Base-by-base conservation (phyloP, 768 basidiomycete genomes). In the Trametes maxima region DNA sequence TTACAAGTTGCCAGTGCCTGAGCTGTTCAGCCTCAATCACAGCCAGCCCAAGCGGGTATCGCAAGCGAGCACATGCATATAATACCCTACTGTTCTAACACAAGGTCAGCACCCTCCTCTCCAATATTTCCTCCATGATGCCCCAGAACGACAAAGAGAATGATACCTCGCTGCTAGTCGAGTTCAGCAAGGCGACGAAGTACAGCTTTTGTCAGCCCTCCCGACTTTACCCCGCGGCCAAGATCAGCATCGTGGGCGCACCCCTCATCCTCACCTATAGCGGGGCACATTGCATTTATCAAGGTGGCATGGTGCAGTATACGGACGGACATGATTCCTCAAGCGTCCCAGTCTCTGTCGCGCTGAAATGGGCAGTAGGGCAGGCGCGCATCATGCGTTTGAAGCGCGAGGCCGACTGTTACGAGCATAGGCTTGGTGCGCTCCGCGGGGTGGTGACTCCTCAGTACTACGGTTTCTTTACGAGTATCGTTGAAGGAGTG, bases 391-490 rank as follows among this genome's bases (percentile, higher is more conserved):
- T 77, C 17, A 58, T 67, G 10, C 62, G 59, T 6, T 65, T 79
- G 16, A 49, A 63, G 21, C 66, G 66, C 6, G 80, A 82, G 59
- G 72, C 71, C 10, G 63, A 65, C 7, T 62, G 79, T 19, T 80
- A 80, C 64, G 63, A 69, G 57, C 68, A 70, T 12, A 65, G 73
- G 16, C 72, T 80, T 25, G 49, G 55, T 19, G 55, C 57, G 16
- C 68, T 80, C 3, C 79, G 79, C 53, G 79, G 79, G 13, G 65
- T 22, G 10, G 70, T 75, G 3, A 75, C 80, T 2, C 80, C 79
- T 3, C 67, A 54, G 17, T 77, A 72, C 58, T 77, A 75, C 60
- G 78, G 80, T 1, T 71, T 75, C 25, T 82, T 67, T 62, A 65
- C 63, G 22, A 72, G 73, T 16, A 70, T 68, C 22, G 63, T 71